Evolutionary conservation across 2,329 filamentous ascomycete genomes (phyloP).

Genomic region (Pochonia chlamydosporia): DNA sequence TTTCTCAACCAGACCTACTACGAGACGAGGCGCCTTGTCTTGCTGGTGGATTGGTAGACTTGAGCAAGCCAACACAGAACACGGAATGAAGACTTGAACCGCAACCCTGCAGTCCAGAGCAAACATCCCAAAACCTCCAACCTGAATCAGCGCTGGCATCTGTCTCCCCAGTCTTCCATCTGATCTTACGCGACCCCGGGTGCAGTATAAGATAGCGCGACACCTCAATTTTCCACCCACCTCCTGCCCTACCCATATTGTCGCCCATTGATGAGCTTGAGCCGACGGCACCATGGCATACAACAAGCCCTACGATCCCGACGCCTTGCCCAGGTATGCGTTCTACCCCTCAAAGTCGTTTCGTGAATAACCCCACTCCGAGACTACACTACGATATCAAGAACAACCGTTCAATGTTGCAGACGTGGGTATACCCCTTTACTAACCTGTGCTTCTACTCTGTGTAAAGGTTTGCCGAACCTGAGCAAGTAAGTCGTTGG

Average conservation of each 20-base stretch:
- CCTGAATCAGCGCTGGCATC: not conserved
- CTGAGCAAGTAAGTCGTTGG: constrained; percentile 58
- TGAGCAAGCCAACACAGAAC: too few species aligned
- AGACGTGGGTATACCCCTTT: too few species aligned
- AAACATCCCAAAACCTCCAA: too few species aligned
- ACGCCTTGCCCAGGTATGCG: constrained; percentile 84
- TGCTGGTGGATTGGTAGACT: too few species aligned
- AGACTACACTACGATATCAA: not conserved
- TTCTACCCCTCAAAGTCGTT: constrained; percentile 9
- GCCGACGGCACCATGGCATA: constrained; percentile 67
- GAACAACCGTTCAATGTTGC: too few species aligned
- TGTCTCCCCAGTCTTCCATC: too few species aligned
- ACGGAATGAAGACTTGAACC: too few species aligned
- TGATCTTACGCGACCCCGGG: too few species aligned
- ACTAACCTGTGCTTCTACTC: not conserved
- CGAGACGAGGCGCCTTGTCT: too few species aligned
- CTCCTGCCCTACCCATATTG: not conserved
- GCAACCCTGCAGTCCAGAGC: too few species aligned
- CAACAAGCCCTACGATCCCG: constrained; percentile 87
- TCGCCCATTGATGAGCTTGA: constrained; percentile 2
- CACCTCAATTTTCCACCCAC: not conserved
- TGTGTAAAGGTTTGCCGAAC: constrained; percentile 61
- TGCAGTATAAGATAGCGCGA: not conserved
- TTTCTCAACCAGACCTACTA: too few species aligned
- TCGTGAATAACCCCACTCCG: not conserved